Base-by-base conservation (phyloP, 768 basidiomycete genomes). In the Tubosaeta sp. region DNA sequence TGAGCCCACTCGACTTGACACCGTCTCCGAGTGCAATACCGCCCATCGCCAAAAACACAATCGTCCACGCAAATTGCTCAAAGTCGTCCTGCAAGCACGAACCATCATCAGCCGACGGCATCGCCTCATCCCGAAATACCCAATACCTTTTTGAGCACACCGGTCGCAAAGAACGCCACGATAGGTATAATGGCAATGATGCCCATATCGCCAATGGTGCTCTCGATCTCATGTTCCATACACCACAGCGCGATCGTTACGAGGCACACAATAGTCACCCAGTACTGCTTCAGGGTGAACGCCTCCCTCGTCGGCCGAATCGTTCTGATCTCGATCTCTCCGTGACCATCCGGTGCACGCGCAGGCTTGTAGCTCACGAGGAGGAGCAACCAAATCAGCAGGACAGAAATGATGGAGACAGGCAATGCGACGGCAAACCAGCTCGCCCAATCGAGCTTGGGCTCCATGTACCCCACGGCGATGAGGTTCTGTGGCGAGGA, bases 401-500 rank as follows among this genome's bases (percentile, higher is more conserved):
- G 38, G 57, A 98, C 82, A 1, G 94, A 97, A 17, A 93, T 66
- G 14, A 76, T 76, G 1, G 95, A 91, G 25, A 98, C 95, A 0
- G 97, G 97, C 8, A 98, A 72, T 6, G 95, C 85, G 41, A 99
- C 92, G 17, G 84, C 82, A 67, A 99, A 98, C 97, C 97, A 99
- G 37, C 81, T 78, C 1, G 77, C 83, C 95, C 95, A 98, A 62
- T 87, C 88, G 4, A 97, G 71, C 2, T 80, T 79, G 1, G 86
- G 85, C 38, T 91, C 81, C 95, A 99, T 97, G 4, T 74, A 80
- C n/a, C 79, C 71, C 7, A 97, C 72, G 5, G 95, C 94, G 55
- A 99, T 97, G 27, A 98, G 80, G 67, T 98, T 99, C 70, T 99
- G 95, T 1, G 95, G 95, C 0, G 95, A 97, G 3, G 95, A 97